Evolutionary conservation across 2,329 filamentous ascomycete genomes (phyloP), one percentile per base, ranked within the genome.

Genomic region (Didymella pinodella): DNA sequence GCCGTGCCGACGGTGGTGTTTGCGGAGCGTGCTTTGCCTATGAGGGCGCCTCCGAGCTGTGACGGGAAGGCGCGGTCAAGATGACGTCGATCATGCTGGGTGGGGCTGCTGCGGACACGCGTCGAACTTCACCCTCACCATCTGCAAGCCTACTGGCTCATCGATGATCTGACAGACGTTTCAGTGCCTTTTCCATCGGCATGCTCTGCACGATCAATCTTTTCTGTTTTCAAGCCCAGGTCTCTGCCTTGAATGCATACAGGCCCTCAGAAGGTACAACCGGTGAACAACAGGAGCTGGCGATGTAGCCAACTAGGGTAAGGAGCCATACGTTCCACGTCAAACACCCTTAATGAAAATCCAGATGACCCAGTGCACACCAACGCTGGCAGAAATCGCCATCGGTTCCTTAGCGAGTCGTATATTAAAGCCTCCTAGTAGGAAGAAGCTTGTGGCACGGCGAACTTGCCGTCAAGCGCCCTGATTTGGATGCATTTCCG

Each of bases 1-100:
- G 46, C 56, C 50, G 55, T 54, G 44, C 44, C 49, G 38, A 50
- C 45, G 50, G 41, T 59, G 56, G 50, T 54, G 56, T 59, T 59
- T 46, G 26, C 26, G 47, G 47, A 47, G 22, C 12, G 47, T n/a
- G 47, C 44, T 43, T 18, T 48, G 50, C 46, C 48, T 34, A 20
- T 54, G 32, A 38, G 7, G 36, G 46, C 5, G 22, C 26, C 38
- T 53, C 48, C 44, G 45, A 49, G 49, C 55, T 57, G 22, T 31
- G 18, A 25, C 38, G 7, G 38, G 18, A 41, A 25, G 38, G 38
- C 38, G 38, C 44, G 22, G 32, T 29, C 3, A 48, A 48, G 38
- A 45, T 59, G 56, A 54, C 56, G 49, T 58, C 55, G 48, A 16
- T 25, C 44, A 26, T 29, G 29, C 48, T 48, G 48, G 43, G 31